Base-by-base conservation (phyloP, 331 rosid species). In the Stylosanthes scabra region DNA sequence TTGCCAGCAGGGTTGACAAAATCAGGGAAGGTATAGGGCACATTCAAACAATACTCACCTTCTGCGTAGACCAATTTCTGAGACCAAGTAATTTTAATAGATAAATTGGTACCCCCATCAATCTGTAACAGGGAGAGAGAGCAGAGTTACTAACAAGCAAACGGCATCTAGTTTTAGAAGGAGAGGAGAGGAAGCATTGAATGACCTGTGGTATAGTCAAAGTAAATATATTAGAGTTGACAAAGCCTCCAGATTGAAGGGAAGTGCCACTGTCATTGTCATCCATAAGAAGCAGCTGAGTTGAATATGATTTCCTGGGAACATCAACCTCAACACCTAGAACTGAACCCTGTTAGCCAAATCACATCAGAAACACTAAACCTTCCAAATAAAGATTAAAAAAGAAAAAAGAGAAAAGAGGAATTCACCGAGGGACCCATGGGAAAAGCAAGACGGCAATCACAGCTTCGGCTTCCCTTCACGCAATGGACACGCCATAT, bases 341-440 rank as follows among this genome's bases (percentile, higher is more conserved):
- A 92, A 91, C 72, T 83, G 97, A 95, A 87, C 99, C 99, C 97
- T 95, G 99, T 86, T 86, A 92, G 90, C 92, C 87, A 86, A 88
- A 90, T 82, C 63, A 84, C 77, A 83, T 73, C 83, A 85, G 95
- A 83, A 85, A 49, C 20, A 49, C 80, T 51, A 42, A 66, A 44
- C 29, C 59, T 52, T 75, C 59, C 37, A 49, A 46, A 16, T 29
- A 12, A n/a, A 39, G n/a, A n/a, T n/a, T 7, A 14, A 7, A 27
- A n/a, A 27, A 34, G 25, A 47, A 42, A 68, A 14, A 20, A 20
- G 15, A 4, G 1, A 56, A 6, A 28, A 28, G 79, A 29, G 40
- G 31, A 91, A 97, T 97, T 95, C 40, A 91, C 99, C 97, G 90
- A 86, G 52, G 86, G 91, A 40, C 93, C 91, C 86, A 95, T 84